Conservation (phyloP, 768 basidiomycete species). For the Calocera viscosa region DNA sequence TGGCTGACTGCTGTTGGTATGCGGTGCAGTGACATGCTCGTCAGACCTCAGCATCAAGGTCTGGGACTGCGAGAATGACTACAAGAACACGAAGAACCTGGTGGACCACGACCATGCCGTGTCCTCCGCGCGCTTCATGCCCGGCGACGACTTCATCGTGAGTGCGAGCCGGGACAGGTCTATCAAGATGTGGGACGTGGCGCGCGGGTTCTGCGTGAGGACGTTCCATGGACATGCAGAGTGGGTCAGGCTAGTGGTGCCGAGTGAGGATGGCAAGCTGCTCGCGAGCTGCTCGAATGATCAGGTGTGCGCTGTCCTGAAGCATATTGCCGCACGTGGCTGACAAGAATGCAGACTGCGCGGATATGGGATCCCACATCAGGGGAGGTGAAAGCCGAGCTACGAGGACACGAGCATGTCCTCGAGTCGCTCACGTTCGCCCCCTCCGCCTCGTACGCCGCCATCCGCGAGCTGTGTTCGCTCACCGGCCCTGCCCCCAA, state of each 20-base stretch:
- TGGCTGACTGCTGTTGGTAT: neutral
- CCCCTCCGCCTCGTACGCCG: constrained; percentile 57
- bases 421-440: constrained; percentile 75
- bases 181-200: constrained; percentile 75
- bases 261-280: constrained; percentile 51
- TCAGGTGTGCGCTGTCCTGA: constrained; percentile 42
- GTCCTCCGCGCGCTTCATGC: constrained; percentile 73
- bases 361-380: constrained; percentile 60
- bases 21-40: constrained; percentile 49
- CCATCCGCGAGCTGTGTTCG: constrained; percentile 66
- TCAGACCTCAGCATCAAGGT: constrained; percentile 84
- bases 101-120: constrained; percentile 87
- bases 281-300: constrained; percentile 77
- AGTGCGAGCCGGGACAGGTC: constrained; percentile 81
- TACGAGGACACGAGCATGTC: constrained; percentile 79
- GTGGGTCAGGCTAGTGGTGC: constrained; percentile 58
- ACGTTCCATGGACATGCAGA: constrained; percentile 68
- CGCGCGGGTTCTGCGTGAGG: constrained; percentile 59
- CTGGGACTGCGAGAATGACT: constrained; percentile 83
- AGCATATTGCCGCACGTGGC: neutral
- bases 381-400: constrained; percentile 66
- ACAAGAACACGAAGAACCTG: constrained; percentile 77
- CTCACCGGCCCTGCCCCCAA: constrained; percentile 39
- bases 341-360: constrained; percentile 44
- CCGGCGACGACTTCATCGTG: constrained; percentile 69